Evolutionary conservation across 2,329 filamentous ascomycete species (phyloP), one percentile per base, ranked within the genome.

Genomic region (Neonectria ditissima): DNA sequence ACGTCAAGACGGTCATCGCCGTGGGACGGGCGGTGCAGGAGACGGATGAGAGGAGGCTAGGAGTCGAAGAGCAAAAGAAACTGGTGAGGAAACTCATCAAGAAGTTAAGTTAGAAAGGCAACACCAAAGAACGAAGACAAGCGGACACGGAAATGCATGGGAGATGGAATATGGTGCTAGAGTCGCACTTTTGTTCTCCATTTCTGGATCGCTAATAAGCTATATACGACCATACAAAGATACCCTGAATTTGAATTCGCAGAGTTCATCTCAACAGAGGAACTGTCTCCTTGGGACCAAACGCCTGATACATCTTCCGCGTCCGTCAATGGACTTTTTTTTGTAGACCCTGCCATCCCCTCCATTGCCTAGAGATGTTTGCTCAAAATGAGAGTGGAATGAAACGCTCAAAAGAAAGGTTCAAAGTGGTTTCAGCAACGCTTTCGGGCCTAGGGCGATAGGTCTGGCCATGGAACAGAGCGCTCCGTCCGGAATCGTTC

Each of bases 11-110:
- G 32, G 90, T 94, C 8, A 82, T 97, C 65, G 86, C 89, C 1
- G 92, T 98, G 59, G 95, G 94, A 1, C 88, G 88, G 70, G 92
- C 93, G 45, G 82, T 99, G 51, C 86, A 86, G 72, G 88, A 92
- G 75, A 91, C 91, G n/a, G 94, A 98, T 76, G 86, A 91, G 73
- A 85, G 86, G 57, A 82, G 81, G 2, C 79, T 93, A 67, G 85
- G 82, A 3, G 81, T 89, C 32, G 89, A 91, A 52, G 87, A 85
- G 65, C 92, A 95, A 81, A 89, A 84, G 80, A 92, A 89, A 76
- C 75, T 92, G 63, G 91, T 92, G 16, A 88, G 85, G 74, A 89
- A 84, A 77, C 77, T 91, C 67, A 78, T 92, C 76, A 91, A 86
- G 79, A 85, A 86, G 62, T 75, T 86, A 74, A 83, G 80, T 68